Evolutionary conservation across 192 early-diverging fungal species (phyloP).

Genomic region (Ambispora gerdemannii): DNA sequence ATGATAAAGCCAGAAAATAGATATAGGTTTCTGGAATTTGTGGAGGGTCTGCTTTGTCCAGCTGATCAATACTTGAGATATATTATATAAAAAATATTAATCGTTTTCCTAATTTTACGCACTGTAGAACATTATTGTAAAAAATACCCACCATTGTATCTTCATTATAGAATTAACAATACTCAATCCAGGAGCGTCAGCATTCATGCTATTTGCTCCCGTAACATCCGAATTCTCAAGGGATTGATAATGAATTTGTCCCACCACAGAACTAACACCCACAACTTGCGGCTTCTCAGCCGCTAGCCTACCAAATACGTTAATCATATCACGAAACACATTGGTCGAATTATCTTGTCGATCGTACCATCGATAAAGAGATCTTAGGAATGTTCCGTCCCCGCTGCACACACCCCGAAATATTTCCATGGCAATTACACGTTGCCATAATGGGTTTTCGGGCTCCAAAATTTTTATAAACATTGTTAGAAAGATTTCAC

Average conservation of each 20-base stretch:
- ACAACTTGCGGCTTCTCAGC: conserved; percentile 64
- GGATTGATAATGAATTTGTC: conserved; percentile 3
- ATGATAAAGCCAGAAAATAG: conserved; percentile 71
- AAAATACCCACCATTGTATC: conserved; percentile 59
- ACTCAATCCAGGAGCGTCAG: conserved; percentile 44
- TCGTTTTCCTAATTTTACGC: no score
- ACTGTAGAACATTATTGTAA: no score
- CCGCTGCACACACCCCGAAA: conserved; percentile 66
- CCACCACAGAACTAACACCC: conserved; percentile 40
- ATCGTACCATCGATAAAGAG: conserved; percentile 77
- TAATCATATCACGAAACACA: conserved; percentile 79
- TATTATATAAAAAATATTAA: no score
- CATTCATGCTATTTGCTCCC: conserved; percentile 24
- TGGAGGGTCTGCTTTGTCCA: conserved; percentile 93
- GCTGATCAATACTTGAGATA: conserved; percentile 70
- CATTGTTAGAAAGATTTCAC: conserved; percentile 92
- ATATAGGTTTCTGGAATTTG: conserved; percentile 85
- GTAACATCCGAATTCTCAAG: neutral
- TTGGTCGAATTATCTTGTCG: conserved; percentile 67
- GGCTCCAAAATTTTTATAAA: conserved; percentile 79
- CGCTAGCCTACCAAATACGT: conserved; percentile 69
- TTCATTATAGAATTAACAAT: conserved; percentile 56
- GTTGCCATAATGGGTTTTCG: conserved; percentile 75
- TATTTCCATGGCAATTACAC: conserved; percentile 78
- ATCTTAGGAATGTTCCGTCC: conserved; percentile 59